Evolutionary conservation across 2,329 filamentous ascomycete species (phyloP), one percentile per base, ranked within the genome.

Genomic region (Chaetomiaceae sp.): DNA sequence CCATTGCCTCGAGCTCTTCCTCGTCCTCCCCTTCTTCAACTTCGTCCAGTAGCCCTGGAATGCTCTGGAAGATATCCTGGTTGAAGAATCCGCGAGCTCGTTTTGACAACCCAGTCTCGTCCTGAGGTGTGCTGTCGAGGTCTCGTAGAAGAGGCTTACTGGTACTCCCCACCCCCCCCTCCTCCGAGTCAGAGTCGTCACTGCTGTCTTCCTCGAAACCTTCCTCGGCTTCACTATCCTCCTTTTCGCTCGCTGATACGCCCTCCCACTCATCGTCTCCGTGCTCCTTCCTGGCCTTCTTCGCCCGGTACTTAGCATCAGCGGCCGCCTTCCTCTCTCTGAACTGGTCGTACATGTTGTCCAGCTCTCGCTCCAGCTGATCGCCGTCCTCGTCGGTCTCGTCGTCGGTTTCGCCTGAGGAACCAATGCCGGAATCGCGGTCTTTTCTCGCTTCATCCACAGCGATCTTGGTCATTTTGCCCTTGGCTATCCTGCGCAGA

Each of bases 221-320:
- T 9, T 48, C 45, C 32, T 78, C 77, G 36, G 81, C 79, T 49
- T 85, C 81, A 56, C 78, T 81, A 14, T 76, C 76, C 25, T 72
- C 71, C n/a, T 79, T 72, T 52, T 81, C 80, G 41, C 80, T 81
- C 10, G 78, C 82, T 20, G 89, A 95, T 55, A 97, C 83, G 1
- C 94, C 94, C 61, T 95, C 88, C 86, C 91, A 99, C 66, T 96
- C 91, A 13, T 89, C 90, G 54, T 95, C 89, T 48, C 87, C 84
- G 57, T 87, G 84, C 64, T 90, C 83, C 65, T 88, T 84, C 49
- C 91, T 82, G 6, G 89, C 86, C 66, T 90, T 90, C 75, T 97
- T 99, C 3, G 92, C 90, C 36, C 89, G 84, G 65, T 88, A 87
- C 68, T 96, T 97, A 14, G 91, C 85, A 66, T 97, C 91, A 10